Evolutionary conservation across 768 basidiomycete genomes (phyloP).

Genomic region (Piloderma croceum): DNA sequence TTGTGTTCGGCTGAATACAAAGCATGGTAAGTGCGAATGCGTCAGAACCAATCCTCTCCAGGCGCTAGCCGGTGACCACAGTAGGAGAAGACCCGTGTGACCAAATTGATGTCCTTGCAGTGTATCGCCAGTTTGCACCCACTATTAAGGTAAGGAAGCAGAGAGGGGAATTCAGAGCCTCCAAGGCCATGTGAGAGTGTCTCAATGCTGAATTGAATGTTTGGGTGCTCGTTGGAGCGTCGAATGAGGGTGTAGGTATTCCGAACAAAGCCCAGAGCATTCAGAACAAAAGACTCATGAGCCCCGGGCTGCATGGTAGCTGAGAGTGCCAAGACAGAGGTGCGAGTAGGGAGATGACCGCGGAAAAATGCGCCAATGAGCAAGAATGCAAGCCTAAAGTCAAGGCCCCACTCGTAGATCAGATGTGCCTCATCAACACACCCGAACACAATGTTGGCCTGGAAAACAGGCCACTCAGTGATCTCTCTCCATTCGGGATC

Average conservation of each 20-base stretch:
- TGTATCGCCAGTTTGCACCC: conserved; percentile 10
- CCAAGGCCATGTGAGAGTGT: conserved; percentile 6
- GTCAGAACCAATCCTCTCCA: conserved; percentile 2
- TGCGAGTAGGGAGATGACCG: conserved; percentile 3
- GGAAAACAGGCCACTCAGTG: conserved; percentile 3
- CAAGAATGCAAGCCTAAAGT: conserved; percentile 6
- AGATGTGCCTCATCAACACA: conserved; percentile 9
- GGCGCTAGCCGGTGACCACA: conserved; percentile 3
- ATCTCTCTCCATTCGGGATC: conserved; percentile 4
- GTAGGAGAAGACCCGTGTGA: conserved; percentile 9
- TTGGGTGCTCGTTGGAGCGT: conserved; percentile 9
- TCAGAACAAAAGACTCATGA: neutral
- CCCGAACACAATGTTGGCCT: conserved; percentile 3
- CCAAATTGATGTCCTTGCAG: conserved; percentile 11
- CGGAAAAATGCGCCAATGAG: conserved; percentile 6
- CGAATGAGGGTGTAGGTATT: conserved; percentile 4
- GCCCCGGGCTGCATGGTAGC: conserved; percentile 8
- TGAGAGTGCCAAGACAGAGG: conserved; percentile 5
- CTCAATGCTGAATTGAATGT: conserved; percentile 5
- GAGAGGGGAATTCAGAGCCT: conserved; percentile 5
- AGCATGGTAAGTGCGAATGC: conserved; percentile 10
- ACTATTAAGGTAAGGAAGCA: conserved; percentile 3
- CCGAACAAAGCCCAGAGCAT: conserved; percentile 4
- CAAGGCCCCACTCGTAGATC: conserved; percentile 8
- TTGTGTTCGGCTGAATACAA: conserved; percentile 8